A percentile compares a stretch with the other conserved stretches of the same genome.
phyloP scores from a whole-genome alignment of 768 basidiomycete species.

The Tulasnella sp. region DNA sequence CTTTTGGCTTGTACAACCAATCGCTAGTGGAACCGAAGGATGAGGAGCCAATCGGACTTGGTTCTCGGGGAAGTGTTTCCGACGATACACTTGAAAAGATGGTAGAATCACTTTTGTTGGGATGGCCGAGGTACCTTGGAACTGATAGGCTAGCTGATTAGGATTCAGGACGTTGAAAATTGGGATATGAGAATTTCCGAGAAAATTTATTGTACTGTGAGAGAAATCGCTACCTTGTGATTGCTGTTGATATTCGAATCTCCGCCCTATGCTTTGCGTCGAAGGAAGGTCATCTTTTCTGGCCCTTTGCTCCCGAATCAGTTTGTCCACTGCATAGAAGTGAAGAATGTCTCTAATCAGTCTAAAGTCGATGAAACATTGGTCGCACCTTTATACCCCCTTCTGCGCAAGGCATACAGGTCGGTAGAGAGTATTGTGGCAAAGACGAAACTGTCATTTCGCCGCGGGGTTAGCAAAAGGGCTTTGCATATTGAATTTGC shows the following conservation, averaged over 20 bases:
- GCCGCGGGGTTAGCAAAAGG: constrained; percentile 62
- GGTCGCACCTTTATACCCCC: constrained; percentile 67
- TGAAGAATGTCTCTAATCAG: background rate
- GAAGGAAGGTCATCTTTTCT: constrained; percentile 38
- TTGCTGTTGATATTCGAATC: background rate
- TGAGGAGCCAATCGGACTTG: too few species aligned
- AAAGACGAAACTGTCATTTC: constrained; percentile 78
- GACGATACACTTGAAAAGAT: too few species aligned
- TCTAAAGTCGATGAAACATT: background rate
- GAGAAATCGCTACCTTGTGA: too few species aligned
- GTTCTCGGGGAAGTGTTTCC: too few species aligned
- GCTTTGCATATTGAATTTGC: constrained; percentile 69
- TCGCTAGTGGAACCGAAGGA: too few species aligned
- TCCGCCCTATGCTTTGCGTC: constrained; percentile 27
- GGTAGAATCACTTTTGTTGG: too few species aligned
- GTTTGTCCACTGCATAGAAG: constrained; percentile 60
- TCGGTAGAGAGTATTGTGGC: constrained; percentile 92
- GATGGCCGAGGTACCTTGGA: too few species aligned
- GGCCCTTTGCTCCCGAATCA: constrained; percentile 68
- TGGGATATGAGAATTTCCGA: too few species aligned
- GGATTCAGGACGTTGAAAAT: too few species aligned
- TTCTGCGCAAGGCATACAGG: constrained; percentile 58
- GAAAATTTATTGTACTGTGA: too few species aligned
- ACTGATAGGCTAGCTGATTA: too few species aligned
- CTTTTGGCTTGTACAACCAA: too few species aligned